Evolutionary conservation across 805 yeast genomes (phyloP), one percentile per base, ranked within the genome.

Genomic region (Saccharomycopsis fermentans): DNA sequence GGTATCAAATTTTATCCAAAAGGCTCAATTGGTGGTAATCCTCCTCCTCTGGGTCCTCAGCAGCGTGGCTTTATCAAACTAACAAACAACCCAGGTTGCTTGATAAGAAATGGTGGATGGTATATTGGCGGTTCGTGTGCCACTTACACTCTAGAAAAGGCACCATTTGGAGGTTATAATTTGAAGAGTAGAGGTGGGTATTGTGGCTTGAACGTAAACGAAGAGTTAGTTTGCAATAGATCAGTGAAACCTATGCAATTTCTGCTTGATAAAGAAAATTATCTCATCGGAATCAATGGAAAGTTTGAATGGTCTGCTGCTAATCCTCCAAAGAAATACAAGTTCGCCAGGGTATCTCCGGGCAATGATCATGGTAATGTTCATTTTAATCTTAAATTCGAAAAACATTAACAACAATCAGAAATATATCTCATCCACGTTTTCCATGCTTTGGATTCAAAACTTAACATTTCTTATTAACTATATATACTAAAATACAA

Each of bases 21-120:
- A 71, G 79, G 80, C 16, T 66, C 65, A 56, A 63, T 62, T 16
- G 60, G 62, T 19, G 51, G 52, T 54, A 58, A 56, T 12, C 60
- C 62, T 8, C 65, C 65, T 9, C 62, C 68, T 8, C 63, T 64
- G 8, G 59, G 65, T 26, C 59, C 61, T 6, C 64, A 64, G 9
- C 58, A 55, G 26, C 62, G 68, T 54, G 90, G 89, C 1, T 75
- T 70, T 65, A 66, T 87, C 52, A 77, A 73, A 56, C 71, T 82
- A 14, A 67, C 76, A 19, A 79, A 73, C 48, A 79, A 83, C 59
- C 63, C 70, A 4, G 96, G 96, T 9, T 89, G 96, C 71, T 73
- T 92, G 59, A 92, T 91, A 66, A 81, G 87, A 61, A 87, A 81
- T 66, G 99, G 99, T 3, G 79, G 82, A 63, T 91, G 96, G 94